A percentile compares a stretch with the other conserved stretches of the same genome.
Conservation (phyloP, 495 filamentous ascomycete species). For the Neurospora intermedia region DNA sequence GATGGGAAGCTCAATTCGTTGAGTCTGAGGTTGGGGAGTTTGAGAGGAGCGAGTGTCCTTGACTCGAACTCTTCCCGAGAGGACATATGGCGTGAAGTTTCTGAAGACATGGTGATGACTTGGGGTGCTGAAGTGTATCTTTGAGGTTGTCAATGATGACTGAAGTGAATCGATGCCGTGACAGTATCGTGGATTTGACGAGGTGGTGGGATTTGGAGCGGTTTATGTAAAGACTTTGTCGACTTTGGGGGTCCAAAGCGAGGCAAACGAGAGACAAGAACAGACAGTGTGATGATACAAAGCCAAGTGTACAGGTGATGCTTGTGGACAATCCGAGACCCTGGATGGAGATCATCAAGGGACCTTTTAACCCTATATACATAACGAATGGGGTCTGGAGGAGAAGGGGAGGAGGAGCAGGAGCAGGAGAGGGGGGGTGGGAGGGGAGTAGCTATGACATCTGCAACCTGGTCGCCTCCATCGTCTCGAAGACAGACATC, state of each 20-base stretch:
- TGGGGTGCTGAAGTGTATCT: neutral
- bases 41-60: neutral
- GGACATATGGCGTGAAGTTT: neutral
- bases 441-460: neutral
- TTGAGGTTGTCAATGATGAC: neutral
- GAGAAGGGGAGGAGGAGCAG: neutral
- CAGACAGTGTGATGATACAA: constrained; percentile 3
- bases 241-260: neutral
- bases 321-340: neutral
- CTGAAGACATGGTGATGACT: neutral
- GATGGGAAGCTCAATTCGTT: neutral
- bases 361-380: neutral
- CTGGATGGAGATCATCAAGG: constrained; percentile 4
- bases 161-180: neutral
- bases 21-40: neutral
- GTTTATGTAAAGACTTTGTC: neutral
- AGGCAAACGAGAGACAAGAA: neutral
- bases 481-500: neutral
- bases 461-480: neutral
- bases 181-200: neutral
- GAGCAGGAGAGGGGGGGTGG: neutral
- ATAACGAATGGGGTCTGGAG: neutral
- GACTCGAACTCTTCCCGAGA: neutral
- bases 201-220: neutral
- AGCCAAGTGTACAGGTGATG: constrained; percentile 2